Percentiles rank a stretch among this genome's conserved stretches.
Evolutionary conservation across 1,139 yeast genomes (phyloP).

Genomic region (Kurtzmaniella quercitrusa): DNA sequence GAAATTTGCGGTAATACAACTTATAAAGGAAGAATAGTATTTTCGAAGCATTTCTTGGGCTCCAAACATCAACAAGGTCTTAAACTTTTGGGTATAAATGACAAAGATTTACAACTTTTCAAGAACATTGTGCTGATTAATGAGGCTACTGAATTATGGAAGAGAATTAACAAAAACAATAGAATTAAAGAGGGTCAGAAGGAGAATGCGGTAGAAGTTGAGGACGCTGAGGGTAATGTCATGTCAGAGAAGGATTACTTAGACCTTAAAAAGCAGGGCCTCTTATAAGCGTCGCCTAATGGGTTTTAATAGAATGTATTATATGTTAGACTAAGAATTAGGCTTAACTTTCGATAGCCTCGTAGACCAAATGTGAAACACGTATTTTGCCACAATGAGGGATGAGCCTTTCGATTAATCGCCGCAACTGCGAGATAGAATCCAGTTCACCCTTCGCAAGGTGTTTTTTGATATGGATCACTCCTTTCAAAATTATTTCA

Average conservation of each 20-base stretch:
- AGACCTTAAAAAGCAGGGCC: slow-evolving; percentile 83
- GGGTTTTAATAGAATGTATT: background rate
- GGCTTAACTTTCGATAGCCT: background rate
- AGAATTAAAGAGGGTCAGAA: slow-evolving; percentile 36
- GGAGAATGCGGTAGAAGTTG: slow-evolving; percentile 73
- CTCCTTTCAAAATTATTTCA: slow-evolving; percentile 22
- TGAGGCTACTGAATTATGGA: slow-evolving; percentile 66
- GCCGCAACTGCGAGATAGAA: background rate
- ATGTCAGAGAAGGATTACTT: slow-evolving; percentile 79
- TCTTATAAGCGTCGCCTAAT: slow-evolving; percentile 32
- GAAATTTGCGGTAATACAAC: slow-evolving; percentile 80
- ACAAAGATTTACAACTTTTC: slow-evolving; percentile 40
- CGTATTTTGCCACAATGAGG: slow-evolving; percentile 3
- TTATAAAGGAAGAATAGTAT: slow-evolving; percentile 72
- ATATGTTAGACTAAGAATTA: background rate
- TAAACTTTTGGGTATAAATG: slow-evolving; percentile 66
- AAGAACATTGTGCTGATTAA: slow-evolving; percentile 62
- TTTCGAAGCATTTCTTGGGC: slow-evolving; percentile 70
- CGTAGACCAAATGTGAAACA: slow-evolving; percentile 2
- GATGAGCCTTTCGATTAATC: slow-evolving; percentile 2
- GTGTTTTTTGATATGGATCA: slow-evolving; percentile 10
- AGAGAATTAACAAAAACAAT: slow-evolving; percentile 36
- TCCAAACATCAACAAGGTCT: slow-evolving; percentile 72
- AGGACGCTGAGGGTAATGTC: slow-evolving; percentile 90
- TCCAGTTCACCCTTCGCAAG: background rate